Evolutionary conservation across 331 rosid species (phyloP).

Genomic region (Ulmus americana): DNA sequence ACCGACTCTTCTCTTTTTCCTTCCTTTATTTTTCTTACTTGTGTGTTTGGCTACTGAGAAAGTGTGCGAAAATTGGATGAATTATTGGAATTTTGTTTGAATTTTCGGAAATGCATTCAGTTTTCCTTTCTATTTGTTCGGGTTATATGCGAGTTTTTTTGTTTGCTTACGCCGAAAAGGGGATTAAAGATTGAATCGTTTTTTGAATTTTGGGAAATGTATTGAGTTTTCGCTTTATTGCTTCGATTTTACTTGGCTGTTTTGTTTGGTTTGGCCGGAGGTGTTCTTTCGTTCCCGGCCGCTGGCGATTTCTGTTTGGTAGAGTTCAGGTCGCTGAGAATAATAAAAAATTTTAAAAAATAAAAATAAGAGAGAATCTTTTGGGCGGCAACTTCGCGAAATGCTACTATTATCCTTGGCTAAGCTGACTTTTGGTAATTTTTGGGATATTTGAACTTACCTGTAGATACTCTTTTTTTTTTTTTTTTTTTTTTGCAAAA

Average conservation of each 20-base stretch:
- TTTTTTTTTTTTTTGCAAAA: conserved; percentile 1
- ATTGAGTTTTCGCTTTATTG: neutral
- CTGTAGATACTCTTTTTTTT: neutral
- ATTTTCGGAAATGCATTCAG: neutral
- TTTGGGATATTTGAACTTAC: neutral
- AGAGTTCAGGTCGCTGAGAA: neutral
- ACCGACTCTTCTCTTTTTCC: neutral
- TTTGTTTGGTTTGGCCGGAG: conserved; percentile 9
- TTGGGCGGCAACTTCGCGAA: neutral
- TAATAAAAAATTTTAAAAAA: too few relatives aligned
- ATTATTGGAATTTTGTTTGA: neutral
- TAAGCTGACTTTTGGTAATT: neutral
- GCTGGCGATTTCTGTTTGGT: too few relatives aligned
- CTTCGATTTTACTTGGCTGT: neutral
- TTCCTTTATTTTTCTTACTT: neutral
- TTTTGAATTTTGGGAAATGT: neutral
- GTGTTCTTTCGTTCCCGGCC: too few relatives aligned
- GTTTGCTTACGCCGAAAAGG: neutral
- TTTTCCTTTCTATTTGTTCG: neutral
- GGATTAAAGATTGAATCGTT: neutral
- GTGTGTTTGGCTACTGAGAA: conserved; percentile 17
- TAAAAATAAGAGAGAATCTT: conserved; percentile 9
- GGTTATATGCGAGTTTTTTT: neutral
- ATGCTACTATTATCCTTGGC: neutral
- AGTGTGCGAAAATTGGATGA: conserved; percentile 1